Conservation (phyloP, 192 early-diverging fungal species). For the Backusella parvicylindrica region DNA sequence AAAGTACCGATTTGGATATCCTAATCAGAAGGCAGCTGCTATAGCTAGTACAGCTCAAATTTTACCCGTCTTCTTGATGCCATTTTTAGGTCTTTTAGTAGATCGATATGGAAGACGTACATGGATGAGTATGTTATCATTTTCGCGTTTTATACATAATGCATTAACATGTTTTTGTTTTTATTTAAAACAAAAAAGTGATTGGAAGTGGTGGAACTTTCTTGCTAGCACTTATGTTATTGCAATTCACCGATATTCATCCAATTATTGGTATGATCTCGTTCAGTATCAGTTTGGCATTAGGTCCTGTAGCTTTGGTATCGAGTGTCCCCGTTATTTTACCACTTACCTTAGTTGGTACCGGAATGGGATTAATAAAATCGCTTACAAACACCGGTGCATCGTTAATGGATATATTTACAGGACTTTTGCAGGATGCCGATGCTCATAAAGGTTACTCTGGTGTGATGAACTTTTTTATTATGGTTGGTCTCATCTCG, state of each 20-base stretch:
- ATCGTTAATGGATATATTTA: conserved; percentile 55
- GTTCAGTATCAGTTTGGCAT: conserved; percentile 52
- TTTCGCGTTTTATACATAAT: not conserved
- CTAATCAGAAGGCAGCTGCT: conserved; percentile 58
- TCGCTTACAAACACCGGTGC: conserved; percentile 57
- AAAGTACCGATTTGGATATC: conserved; percentile 60
- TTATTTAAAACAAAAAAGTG: conserved; percentile 12
- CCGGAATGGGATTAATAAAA: conserved; percentile 61
- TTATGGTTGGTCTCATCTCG: not conserved
- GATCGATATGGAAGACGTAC: conserved; percentile 63
- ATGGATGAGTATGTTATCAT: conserved; percentile 34
- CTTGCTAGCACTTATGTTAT: conserved; percentile 14
- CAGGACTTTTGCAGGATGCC: conserved; percentile 54
- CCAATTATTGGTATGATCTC: conserved; percentile 52
- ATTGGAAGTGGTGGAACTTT: conserved; percentile 21
- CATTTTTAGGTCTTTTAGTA: conserved; percentile 67
- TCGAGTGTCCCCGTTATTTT: conserved; percentile 55
- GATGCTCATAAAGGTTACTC: conserved; percentile 27
- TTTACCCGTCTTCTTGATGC: conserved; percentile 64
- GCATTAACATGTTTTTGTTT: not conserved
- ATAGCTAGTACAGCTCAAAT: conserved; percentile 64
- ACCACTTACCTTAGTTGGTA: conserved; percentile 49
- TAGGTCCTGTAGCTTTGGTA: conserved; percentile 56
- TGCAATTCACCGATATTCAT: conserved; percentile 46
- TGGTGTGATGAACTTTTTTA: conserved; percentile 27